These are phyloP conservation scores for Zarea fungicola DNA, from an alignment of 2,329 filamentous ascomycete species.

Conservation along the genomic window DNA sequence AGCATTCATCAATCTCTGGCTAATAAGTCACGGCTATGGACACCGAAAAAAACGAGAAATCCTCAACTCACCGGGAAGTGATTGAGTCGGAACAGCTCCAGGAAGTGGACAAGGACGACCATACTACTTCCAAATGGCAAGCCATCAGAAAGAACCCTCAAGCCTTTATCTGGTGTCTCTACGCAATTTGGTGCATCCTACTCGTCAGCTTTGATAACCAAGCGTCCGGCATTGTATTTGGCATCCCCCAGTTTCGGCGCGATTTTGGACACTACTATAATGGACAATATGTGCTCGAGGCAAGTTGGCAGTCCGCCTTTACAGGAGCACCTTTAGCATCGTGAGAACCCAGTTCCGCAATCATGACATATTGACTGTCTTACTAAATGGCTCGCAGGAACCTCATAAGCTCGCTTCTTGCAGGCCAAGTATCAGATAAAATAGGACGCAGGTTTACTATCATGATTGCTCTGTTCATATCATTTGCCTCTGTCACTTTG, in stretches of 20 bases:
- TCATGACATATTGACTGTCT: no score
- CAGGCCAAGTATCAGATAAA: constrained; percentile 23
- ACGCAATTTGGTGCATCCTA: constrained; percentile 34
- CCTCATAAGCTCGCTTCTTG: constrained; percentile 3
- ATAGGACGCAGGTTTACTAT: constrained; percentile 29
- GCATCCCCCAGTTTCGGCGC: constrained; percentile 40
- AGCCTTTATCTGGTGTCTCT: constrained; percentile 31
- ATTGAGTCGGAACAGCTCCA: background rate
- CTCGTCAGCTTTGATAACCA: constrained; percentile 38
- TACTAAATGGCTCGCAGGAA: no score
- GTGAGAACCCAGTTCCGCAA: no score
- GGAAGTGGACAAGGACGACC: background rate
- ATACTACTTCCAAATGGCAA: constrained; percentile 12
- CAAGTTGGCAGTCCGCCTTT: constrained; percentile 41
- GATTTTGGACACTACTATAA: constrained; percentile 36
- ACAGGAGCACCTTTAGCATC: constrained; percentile 36
- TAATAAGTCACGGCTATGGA: background rate
- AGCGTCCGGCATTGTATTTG: constrained; percentile 34
- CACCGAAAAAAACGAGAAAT: background rate
- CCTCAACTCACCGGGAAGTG: background rate
- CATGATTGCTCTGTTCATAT: constrained; percentile 29
- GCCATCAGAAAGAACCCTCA: constrained; percentile 23
- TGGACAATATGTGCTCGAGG: constrained; percentile 33
- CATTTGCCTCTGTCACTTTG: constrained; percentile 33
- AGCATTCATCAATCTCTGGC: no score